These are phyloP conservation scores for Neoarthrinium moseri DNA, from an alignment of 2,329 filamentous ascomycete species.

Conservation along the genomic window DNA sequence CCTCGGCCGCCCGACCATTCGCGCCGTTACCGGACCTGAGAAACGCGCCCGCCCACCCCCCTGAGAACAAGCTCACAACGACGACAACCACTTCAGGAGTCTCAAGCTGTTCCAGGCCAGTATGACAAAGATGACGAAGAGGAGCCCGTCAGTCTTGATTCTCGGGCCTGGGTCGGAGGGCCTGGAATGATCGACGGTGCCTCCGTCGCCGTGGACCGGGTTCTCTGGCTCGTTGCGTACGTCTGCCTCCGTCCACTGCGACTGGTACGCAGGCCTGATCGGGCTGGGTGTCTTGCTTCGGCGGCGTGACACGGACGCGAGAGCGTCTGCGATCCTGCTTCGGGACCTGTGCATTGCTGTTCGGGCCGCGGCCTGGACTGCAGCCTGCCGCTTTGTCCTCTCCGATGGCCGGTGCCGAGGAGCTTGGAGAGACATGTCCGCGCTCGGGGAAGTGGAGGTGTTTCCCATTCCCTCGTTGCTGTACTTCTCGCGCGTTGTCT, in stretches of 20 bases:
- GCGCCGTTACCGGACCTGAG: constrained; percentile 1
- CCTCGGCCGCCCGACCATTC: not conserved
- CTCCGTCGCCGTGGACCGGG: constrained; percentile 14
- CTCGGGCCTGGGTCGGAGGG: not conserved
- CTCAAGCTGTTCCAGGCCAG: constrained; percentile 11
- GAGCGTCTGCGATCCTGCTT: constrained; percentile 14
- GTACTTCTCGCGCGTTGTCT: not conserved
- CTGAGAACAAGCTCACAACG: not conserved
- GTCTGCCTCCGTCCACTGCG: constrained; percentile 3
- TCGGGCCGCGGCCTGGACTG: constrained; percentile 23
- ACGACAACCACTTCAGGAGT: constrained; percentile 5
- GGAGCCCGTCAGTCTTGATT: constrained; percentile 8
- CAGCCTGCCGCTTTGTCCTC: constrained; percentile 13
- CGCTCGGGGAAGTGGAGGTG: not conserved
- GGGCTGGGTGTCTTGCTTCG: constrained; percentile 12
- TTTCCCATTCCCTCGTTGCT: not conserved
- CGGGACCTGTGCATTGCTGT: constrained; percentile 23
- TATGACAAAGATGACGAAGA: constrained; percentile 14
- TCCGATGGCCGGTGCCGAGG: constrained; percentile 10
- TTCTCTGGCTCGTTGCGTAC: not conserved
- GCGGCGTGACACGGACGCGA: constrained; percentile 12
- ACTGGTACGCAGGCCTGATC: not conserved
- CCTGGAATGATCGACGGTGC: constrained; percentile 20
- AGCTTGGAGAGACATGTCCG: constrained; percentile 5
- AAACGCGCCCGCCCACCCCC: not conserved